Evolutionary conservation across 2,329 filamentous ascomycete species (phyloP), one percentile per base, ranked within the genome.

Genomic region (Pseudopyricularia cyperi): DNA sequence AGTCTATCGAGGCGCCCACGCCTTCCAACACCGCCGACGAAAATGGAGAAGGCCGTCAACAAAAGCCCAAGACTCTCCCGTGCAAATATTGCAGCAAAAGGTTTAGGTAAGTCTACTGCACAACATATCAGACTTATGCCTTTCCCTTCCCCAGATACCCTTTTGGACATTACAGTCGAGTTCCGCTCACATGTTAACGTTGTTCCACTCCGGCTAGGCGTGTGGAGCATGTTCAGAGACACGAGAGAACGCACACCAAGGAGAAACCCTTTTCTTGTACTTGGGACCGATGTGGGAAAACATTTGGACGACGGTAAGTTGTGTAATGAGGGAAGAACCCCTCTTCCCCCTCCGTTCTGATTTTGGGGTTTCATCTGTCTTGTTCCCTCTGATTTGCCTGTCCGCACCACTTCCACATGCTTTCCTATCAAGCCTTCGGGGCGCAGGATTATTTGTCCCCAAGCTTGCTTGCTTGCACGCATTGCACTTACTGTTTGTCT

Each of bases 211-310:
- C n/a, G n/a, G n/a, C n/a, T n/a, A n/a, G 78, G 63, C 77, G 79
- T 59, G 77, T 82, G 58, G 79, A 82, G 64, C 79, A 82, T 65
- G 76, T 82, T 51, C 77, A 82, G 64, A 71, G 79, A 61, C 79
- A 82, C 63, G 77, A 81, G 64, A 72, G 78, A 56, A 81, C 77
- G 33, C 79, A 82, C 65, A 82, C 79, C 58, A 82, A 82, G 60
- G 79, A 82, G 66, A 82, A 82, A 63, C 79, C 79, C 8, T 82
- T 82, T 61, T 71, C 74, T 50, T 82, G 79, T 58, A 69, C 61
- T 55, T 80, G 77, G 75, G 72, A 73, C 61, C 71, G 74, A 42
- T 82, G 79, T 65, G 77, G 78, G 48, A 81, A 81, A 66, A 79
- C 73, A 2, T 82, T 82, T 66, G 77, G 77, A 61, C 69, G 79